phyloP scores from a whole-genome alignment of 371 early-diverging fungal species.

The Apophysomyces sp. region DNA sequence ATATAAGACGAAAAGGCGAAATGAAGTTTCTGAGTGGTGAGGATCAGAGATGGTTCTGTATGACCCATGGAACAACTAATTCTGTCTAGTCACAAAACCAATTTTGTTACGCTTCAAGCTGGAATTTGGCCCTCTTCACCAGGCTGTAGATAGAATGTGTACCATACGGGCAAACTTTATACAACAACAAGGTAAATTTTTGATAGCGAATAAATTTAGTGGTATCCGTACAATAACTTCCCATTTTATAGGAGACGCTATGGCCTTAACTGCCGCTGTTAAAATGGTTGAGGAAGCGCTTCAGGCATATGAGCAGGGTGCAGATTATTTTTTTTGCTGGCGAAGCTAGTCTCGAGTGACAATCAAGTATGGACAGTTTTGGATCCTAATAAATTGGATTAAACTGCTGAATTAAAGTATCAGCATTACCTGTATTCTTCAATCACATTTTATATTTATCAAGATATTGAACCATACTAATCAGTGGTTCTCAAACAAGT shows the following conservation, averaged over 20 bases:
- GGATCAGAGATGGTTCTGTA: background rate
- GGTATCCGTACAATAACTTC: background rate
- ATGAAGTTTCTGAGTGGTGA: slow-evolving; percentile 26
- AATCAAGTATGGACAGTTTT: background rate
- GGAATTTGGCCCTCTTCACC: slow-evolving; percentile 28
- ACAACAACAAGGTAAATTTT: slow-evolving; percentile 43
- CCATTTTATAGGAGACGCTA: slow-evolving; percentile 34
- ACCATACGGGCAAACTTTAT: slow-evolving; percentile 39
- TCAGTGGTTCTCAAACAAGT: too few relatives aligned
- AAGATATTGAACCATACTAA: too few relatives aligned
- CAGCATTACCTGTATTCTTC: too few relatives aligned
- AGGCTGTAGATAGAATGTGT: slow-evolving; percentile 11
- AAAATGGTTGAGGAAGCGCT: slow-evolving; percentile 34
- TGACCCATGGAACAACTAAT: background rate
- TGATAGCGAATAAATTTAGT: background rate
- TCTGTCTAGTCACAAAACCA: slow-evolving; percentile 25
- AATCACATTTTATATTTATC: too few relatives aligned
- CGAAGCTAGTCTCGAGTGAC: background rate
- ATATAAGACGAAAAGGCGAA: slow-evolving; percentile 40
- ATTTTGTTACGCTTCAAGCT: slow-evolving; percentile 35
- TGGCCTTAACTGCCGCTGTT: slow-evolving; percentile 41
- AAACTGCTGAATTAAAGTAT: too few relatives aligned
- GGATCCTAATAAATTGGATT: too few relatives aligned
- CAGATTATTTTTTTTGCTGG: slow-evolving; percentile 14
- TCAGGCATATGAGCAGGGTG: slow-evolving; percentile 41